Evolutionary conservation across 2,329 filamentous ascomycete genomes (phyloP), one percentile per base, ranked within the genome.

Genomic region (Xylaria sp.): DNA sequence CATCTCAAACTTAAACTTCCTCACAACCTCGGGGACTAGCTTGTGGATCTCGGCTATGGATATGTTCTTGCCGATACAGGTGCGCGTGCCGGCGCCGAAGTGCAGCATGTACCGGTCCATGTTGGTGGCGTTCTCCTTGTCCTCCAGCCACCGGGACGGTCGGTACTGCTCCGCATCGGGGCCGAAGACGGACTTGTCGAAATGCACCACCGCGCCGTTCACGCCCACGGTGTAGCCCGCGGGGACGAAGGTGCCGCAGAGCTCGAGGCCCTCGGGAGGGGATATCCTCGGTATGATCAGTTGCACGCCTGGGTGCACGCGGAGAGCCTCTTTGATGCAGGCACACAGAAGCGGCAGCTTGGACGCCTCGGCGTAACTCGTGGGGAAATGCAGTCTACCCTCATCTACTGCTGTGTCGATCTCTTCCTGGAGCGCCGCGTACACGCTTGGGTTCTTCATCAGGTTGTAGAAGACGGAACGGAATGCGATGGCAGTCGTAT

Each of bases 31-130:
- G 6, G 70, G 69, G 13, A 71, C 66, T n/a, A 72, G 51, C 57
- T 72, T 72, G 45, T 70, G 62, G 44, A 71, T 66, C 58, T 71
- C 69, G 17, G 63, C 60, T 25, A 70, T 29, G 11, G 69, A 69
- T 39, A 71, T 71, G 42, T 70, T 69, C 65, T 72, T 71, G 29
- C 73, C 74, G 58, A 87, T 84, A 65, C 85, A 87, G 3, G 83
- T 85, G 67, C 84, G 74, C 6, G 83, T 81, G 0, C 85, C 85
- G 2, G 81, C 81, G 2, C 85, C 85, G 69, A 87, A 86, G 60
- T 84, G 80, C 49, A 73, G 38, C 60, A 73, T 66, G 53, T 71
- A 66, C 36, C 45, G 65, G 42, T 72, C 67, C 70, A 72, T 69
- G 45, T 56, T 50, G 38, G 51, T 55, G 38, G 60, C 61, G 29